These are phyloP conservation scores for Brassica balearica DNA, from an alignment of 441 rosid species.

Conservation along the genomic window DNA sequence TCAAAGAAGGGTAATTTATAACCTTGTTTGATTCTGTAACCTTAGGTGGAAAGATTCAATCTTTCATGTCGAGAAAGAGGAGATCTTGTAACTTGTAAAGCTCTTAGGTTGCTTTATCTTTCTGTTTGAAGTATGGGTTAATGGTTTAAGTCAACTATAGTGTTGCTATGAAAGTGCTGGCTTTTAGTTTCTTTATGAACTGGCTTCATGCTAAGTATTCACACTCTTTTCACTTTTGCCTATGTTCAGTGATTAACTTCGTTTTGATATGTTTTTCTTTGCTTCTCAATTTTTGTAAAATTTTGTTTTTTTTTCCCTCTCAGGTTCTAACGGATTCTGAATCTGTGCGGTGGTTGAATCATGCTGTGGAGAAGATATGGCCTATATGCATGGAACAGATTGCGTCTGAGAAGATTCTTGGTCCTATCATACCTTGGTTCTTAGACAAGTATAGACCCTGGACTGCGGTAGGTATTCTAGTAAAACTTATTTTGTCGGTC, in stretches of 20 bases:
- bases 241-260: neutral
- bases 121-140: neutral
- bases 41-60: constrained; percentile 12
- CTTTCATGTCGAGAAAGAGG: constrained; percentile 3
- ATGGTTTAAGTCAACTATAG: too few relatives aligned
- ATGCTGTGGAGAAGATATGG: constrained; percentile 87
- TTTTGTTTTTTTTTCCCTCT: neutral
- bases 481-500: neutral
- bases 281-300: neutral
- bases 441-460: constrained; percentile 90
- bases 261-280: neutral
- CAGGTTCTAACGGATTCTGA: constrained; percentile 86
- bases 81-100: neutral
- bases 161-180: too few relatives aligned
- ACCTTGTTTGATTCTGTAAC: constrained; percentile 1
- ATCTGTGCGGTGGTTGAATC: constrained; percentile 86
- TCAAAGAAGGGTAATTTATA: constrained; percentile 70
- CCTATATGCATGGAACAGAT: constrained; percentile 89
- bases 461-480: constrained; percentile 66
- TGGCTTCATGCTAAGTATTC: neutral
- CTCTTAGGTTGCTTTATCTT: neutral
- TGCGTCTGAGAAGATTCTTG: constrained; percentile 77
- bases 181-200: constrained; percentile 4
- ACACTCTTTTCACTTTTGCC: constrained; percentile 1
- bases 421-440: constrained; percentile 94